Base-by-base conservation (phyloP, 106 monocot species). In the Xerophyta viscosa region DNA sequence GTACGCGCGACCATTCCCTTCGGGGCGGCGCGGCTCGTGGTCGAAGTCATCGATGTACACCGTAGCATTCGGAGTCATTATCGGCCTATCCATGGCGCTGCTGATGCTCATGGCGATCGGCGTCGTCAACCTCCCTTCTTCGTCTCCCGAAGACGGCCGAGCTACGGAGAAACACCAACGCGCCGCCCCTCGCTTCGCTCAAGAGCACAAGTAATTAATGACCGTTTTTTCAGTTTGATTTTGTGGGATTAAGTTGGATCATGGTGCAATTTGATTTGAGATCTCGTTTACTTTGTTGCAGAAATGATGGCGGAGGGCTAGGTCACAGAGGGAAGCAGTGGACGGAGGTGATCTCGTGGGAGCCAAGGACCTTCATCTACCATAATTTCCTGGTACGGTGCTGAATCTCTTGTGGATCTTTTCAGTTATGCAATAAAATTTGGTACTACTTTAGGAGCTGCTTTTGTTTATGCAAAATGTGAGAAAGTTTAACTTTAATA, bases 311-410 rank as follows among this genome's bases (percentile, higher is more conserved):
- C 54, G 78, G 66, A 49, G 78, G 62, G 37, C 31, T 59, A 49
- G 69, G 67, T 17, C 37, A 46, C 69, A 69, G 73, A 52, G 64
- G 66, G 54, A 60, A 83, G 58, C 83, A 72, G 63, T 88, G 88
- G 88, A 88, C 75, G 60, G 88, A 88, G 76, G 37, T 88, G 37
- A 58, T 88, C 37, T 88, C 88, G 17, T 88, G 88, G 88, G 83
- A 88, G 53, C 88, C 88, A 9, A 72, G 88, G 59, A 83, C 88
- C 1, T 88, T 83, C 46, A 33, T 88, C 50, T 88, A 88, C 56
- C 88, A 83, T 27, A 79, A 83, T 62, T 83, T 88, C 39, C 49
- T 88, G 69, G 83, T 83, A 1, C 2, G 50, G 28, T n/a, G 4
- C 41, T 21, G 24, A 2, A 7, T 6, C 2, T 31, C 6, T 6